A percentile compares a stretch with the other conserved stretches of the same genome.
phyloP scores from a whole-genome alignment of 2,329 filamentous ascomycete species.

The Paracoccidioides lutzii region DNA sequence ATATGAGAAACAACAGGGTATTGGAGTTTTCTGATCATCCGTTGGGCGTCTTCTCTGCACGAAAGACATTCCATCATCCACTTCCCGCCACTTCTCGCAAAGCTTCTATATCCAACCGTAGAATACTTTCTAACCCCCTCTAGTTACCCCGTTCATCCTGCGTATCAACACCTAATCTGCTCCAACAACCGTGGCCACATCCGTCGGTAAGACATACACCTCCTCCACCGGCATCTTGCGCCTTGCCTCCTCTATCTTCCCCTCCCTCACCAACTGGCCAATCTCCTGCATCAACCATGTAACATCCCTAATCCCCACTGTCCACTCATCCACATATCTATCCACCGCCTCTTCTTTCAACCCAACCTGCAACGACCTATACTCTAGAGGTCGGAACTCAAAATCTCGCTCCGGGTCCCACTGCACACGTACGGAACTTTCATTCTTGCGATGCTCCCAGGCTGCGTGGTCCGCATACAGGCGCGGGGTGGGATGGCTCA shows the following conservation, averaged over 20 bases:
- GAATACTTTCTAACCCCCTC: not conserved
- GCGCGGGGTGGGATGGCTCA: conserved; percentile 12
- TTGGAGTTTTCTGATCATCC: no score
- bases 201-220: conserved; percentile 6
- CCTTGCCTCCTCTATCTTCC: conserved; percentile 22
- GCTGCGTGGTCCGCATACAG: conserved; percentile 12
- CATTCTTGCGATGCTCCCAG: conserved; percentile 12
- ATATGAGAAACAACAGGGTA: no score
- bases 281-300: conserved; percentile 41
- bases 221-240: conserved; percentile 8
- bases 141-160: not conserved
- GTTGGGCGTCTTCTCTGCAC: no score
- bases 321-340: conserved; percentile 40
- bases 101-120: not conserved
- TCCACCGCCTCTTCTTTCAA: conserved; percentile 37
- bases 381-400: conserved; percentile 32
- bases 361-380: conserved; percentile 50
- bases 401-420: conserved; percentile 50
- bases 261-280: conserved; percentile 35
- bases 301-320: conserved; percentile 46
- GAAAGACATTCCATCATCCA: no score
- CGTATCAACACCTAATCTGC: not conserved
- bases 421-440: conserved; percentile 40
- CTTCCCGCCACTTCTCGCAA: no score
- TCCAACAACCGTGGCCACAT: conserved; percentile 8